Conservation (phyloP, 2,329 filamentous ascomycete species). For the Trematosphaeria pertusa region DNA sequence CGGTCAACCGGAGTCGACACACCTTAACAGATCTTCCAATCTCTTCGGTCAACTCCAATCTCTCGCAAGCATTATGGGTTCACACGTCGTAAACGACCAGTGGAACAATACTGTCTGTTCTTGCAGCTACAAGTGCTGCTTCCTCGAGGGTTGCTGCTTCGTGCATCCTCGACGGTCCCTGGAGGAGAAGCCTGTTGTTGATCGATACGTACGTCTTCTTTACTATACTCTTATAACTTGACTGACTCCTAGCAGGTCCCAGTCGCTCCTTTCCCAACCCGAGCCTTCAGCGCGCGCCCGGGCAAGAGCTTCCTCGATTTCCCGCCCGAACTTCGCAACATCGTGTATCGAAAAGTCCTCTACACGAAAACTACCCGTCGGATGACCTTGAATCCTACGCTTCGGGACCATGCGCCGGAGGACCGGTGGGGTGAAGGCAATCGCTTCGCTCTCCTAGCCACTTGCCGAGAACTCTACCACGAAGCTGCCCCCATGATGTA, state of each 20-base stretch:
- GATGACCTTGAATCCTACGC: conserved; percentile 5
- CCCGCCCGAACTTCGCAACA: conserved; percentile 2
- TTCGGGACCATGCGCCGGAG: not conserved
- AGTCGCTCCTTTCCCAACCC: not conserved
- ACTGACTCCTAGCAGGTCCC: not conserved
- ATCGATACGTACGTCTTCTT: conserved; percentile 2
- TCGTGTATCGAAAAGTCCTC: not conserved
- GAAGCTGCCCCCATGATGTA: not conserved
- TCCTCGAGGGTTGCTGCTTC: conserved; percentile 5
- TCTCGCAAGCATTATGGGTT: too few relatives aligned
- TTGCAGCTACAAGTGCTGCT: conserved; percentile 4
- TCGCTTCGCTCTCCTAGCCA: not conserved
- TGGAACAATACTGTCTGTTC: not conserved
- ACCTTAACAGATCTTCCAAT: too few relatives aligned
- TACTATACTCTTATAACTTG: not conserved
- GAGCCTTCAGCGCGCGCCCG: not conserved
- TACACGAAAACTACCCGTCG: not conserved
- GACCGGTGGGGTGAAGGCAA: conserved; percentile 4
- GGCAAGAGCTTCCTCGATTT: not conserved
- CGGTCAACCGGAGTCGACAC: too few relatives aligned
- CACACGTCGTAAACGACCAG: too few relatives aligned
- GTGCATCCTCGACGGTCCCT: not conserved
- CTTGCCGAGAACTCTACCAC: not conserved
- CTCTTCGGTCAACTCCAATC: too few relatives aligned
- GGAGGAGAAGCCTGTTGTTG: not conserved